A percentile compares a stretch with the other conserved stretches of the same genome.
These are phyloP conservation scores for Podila clonocystis DNA, from an alignment of 192 early-diverging fungal genomes.

Conservation along the genomic window DNA sequence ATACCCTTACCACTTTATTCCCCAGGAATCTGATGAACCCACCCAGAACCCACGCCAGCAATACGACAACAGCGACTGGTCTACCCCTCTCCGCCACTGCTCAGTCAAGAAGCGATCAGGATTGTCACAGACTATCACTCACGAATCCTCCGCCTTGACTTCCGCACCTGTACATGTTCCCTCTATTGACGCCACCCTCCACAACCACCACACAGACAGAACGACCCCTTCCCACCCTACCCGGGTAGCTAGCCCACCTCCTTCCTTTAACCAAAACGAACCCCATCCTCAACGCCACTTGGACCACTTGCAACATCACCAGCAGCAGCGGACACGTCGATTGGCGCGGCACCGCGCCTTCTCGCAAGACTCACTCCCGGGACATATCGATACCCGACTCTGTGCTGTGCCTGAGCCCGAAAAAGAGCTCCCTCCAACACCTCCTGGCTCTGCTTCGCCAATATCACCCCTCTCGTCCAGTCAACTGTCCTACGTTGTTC, in stretches of 20 bases:
- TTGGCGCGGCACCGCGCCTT: conserved; percentile 11
- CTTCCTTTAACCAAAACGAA: background rate
- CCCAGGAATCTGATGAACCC: background rate
- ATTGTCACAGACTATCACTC: background rate
- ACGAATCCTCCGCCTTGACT: background rate
- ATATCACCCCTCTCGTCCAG: background rate
- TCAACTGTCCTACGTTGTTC: background rate
- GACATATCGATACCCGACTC: conserved; percentile 2
- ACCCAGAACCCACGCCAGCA: background rate
- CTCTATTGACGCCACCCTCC: background rate
- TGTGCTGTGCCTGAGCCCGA: background rate
- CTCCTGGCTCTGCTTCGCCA: conserved; percentile 8
- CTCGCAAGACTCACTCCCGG: conserved; percentile 31
- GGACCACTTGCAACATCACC: conserved; percentile 4
- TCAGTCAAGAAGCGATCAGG: background rate
- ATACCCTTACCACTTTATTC: conserved; percentile 1
- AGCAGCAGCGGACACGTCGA: conserved; percentile 2
- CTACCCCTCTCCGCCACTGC: background rate
- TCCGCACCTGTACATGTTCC: background rate
- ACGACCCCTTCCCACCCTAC: background rate
- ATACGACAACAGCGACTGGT: background rate
- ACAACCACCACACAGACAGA: background rate
- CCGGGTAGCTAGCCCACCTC: background rate
- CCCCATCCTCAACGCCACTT: background rate
- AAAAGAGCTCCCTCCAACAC: conserved; percentile 38